Conservation (phyloP, 1,284 basidiomycete genomes). For the Cutaneotrichosporon mucoides region DNA sequence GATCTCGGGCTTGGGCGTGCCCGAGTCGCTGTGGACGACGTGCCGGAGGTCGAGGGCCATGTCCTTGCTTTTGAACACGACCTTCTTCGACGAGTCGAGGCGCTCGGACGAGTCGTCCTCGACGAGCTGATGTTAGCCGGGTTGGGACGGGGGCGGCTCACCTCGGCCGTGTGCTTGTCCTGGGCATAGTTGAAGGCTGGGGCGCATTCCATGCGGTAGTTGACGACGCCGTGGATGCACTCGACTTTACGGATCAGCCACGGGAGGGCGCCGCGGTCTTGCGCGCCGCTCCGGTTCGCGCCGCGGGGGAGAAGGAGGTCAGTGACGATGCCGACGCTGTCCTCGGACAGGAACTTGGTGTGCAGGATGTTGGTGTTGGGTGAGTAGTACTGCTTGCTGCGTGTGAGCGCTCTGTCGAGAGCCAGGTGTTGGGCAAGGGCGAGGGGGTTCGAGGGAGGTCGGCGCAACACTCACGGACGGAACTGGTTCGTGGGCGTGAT, state of each 20-base stretch:
- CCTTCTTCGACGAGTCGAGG: slow-evolving; percentile 57
- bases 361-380: slow-evolving; percentile 82
- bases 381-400: slow-evolving; percentile 77
- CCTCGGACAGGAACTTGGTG: slow-evolving; percentile 80
- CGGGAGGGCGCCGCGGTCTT: slow-evolving; percentile 54
- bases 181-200: slow-evolving; percentile 91
- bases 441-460: too few relatives aligned
- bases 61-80: slow-evolving; percentile 60
- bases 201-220: slow-evolving; percentile 76
- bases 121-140: slow-evolving; percentile 34
- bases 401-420: slow-evolving; percentile 49
- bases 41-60: slow-evolving; percentile 72
- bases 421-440: too few relatives aligned
- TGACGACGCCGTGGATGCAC: slow-evolving; percentile 70
- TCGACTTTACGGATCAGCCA: slow-evolving; percentile 87
- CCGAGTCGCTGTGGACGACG: slow-evolving; percentile 48
- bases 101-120: slow-evolving; percentile 52
- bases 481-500: slow-evolving; percentile 59
- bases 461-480: slow-evolving; percentile 25
- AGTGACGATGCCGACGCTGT: slow-evolving; percentile 72
- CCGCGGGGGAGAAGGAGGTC: slow-evolving; percentile 50
- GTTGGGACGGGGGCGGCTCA: slow-evolving; percentile 20
- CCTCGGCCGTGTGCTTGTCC: slow-evolving; percentile 61
- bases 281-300: slow-evolving; percentile 33
- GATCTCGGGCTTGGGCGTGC: slow-evolving; percentile 54